Evolutionary conservation across 805 yeast genomes (phyloP).

Genomic region (Scheffersomyces stipitis): DNA sequence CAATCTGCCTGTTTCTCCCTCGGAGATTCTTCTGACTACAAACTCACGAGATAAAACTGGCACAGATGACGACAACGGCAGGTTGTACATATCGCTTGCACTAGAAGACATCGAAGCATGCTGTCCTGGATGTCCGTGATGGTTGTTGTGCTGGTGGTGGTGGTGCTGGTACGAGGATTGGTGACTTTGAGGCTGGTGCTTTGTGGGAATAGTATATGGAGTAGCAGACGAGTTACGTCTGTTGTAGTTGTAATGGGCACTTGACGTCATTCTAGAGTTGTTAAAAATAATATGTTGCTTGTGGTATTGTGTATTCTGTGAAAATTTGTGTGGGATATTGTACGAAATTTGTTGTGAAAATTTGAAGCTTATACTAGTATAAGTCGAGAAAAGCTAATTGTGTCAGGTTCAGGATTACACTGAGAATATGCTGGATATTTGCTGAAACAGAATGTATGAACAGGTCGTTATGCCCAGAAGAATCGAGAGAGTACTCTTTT

Average conservation of each 20-base stretch:
- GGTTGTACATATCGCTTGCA: background rate
- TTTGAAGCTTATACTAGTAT: no score
- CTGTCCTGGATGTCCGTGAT: no score
- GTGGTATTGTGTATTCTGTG: no score
- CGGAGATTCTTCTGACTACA: constrained; percentile 79
- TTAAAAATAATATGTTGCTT: no score
- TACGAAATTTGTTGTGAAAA: background rate
- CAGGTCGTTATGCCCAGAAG: no score
- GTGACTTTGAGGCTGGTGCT: constrained; percentile 18
- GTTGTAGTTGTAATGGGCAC: constrained; percentile 25
- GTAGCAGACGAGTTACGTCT: constrained; percentile 27
- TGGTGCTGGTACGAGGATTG: constrained; percentile 6
- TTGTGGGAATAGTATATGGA: constrained; percentile 30
- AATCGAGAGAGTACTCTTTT: no score
- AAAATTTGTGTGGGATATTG: background rate
- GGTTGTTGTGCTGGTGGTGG: constrained; percentile 5
- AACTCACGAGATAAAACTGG: constrained; percentile 60
- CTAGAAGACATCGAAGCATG: background rate
- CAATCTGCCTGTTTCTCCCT: constrained; percentile 81
- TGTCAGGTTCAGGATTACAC: no score
- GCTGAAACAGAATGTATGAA: no score
- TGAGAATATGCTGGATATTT: no score
- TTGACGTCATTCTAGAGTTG: constrained; percentile 3
- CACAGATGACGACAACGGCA: constrained; percentile 29
- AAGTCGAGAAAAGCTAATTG: no score